These are phyloP conservation scores for Colletotrichum sp. DNA, from an alignment of 2,329 filamentous ascomycete species.

Conservation along the genomic window DNA sequence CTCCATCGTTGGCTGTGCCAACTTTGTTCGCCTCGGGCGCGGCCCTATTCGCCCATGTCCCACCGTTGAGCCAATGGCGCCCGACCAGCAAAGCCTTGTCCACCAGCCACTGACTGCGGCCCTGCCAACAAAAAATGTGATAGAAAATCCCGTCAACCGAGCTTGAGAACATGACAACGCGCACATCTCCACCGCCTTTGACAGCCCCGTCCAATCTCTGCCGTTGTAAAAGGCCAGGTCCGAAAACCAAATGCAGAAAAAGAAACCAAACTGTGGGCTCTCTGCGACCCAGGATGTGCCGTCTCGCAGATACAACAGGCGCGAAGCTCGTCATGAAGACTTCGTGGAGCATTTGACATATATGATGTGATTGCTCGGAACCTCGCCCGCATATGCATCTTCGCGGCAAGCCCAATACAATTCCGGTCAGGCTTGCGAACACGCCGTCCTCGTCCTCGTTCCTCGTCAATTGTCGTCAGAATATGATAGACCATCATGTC, in stretches of 20 bases:
- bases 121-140: not conserved
- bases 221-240: not conserved
- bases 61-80: not conserved
- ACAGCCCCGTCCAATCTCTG: not conserved
- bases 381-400: not conserved
- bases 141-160: not conserved
- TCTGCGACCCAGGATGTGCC: not conserved
- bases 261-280: not conserved
- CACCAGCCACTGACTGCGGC: not conserved
- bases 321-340: not conserved
- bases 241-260: not conserved
- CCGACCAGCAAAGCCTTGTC: not conserved
- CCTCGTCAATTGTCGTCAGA: not conserved
- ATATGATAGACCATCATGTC: not conserved
- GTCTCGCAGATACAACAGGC: not conserved
- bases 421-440: slow-evolving; percentile 1
- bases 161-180: not conserved
- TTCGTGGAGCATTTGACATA: not conserved
- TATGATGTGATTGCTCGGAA: slow-evolving; percentile 1
- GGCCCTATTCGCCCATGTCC: not conserved
- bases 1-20: not conserved
- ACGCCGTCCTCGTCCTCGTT: not conserved
- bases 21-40: not conserved
- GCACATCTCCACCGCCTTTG: not conserved
- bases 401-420: not conserved